Evolutionary conservation across 331 rosid species (phyloP), one percentile per base, ranked within the genome.

Genomic region (Quercus tomentella): DNA sequence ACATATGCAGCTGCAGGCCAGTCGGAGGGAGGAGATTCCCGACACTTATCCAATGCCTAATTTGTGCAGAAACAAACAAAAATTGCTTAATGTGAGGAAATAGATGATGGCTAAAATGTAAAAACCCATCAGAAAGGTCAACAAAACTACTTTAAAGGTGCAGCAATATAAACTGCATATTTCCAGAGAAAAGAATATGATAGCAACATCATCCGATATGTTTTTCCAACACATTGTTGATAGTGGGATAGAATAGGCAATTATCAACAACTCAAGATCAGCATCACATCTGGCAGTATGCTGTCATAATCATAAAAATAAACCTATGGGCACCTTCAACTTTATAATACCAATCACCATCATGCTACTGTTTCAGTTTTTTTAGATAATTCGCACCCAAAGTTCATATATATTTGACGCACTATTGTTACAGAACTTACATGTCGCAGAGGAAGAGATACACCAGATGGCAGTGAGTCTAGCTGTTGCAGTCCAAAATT

Each of bases 1-100:
- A 93, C 88, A 86, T 93, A 95, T 54, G 99, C 99, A 87, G 97
- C 86, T 71, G 97, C 94, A 77, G 99, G 97, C 99, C 99, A 93
- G 83, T 92, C 93, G 71, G 81, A 84, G 56, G 98, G 97, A 86
- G 99, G 97, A 80, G 92, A 92, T 87, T 95, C 97, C 89, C 99
- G 93, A 72, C 97, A 95, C 86, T 88, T 93, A 77, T 92, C 97
- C 83, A 95, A 91, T 86, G 97, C 97, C 99, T 95, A 82, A 69
- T 77, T 83, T 78, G 80, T 83, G 79, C 76, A 68, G 58, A 84
- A 78, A 72, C 65, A 72, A 88, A 75, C 10, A 76, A 70, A 56
- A 61, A 2, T 11, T 3, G 49, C n/a, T 67, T 18, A 49, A 43
- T 62, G 63, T 4, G 25, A 67, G 56, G 67, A 65, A 77, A 72